Base-by-base conservation (phyloP, 2,329 filamentous ascomycete species). In the Penicillium sp. region DNA sequence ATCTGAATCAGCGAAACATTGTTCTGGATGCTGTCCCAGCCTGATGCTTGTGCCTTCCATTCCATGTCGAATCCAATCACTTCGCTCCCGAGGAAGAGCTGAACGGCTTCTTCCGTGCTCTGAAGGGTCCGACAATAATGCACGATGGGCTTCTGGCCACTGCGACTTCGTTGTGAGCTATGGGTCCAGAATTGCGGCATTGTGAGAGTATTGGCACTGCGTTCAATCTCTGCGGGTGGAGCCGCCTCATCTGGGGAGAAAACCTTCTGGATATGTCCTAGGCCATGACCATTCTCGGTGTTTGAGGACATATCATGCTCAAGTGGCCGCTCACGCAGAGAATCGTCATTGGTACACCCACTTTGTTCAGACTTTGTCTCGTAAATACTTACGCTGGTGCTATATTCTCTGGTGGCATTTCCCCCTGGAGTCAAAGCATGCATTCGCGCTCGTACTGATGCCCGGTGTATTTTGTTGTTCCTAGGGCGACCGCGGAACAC, bases 31-130 rank as follows among this genome's bases (percentile, higher is more conserved):
- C 77, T 75, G 2, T 76, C 66, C 7, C 56, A 60, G 16, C 66
- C 75, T 5, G 64, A 72, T 0, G 81, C 76, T 5, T 78, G 73
- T 1, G 75, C 56, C 44, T 82, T 77, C 91, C 92, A 96, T 72
- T 96, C 92, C 54, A 96, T 78, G 62, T 96, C 91, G 53, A 96
- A 89, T 0, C 91, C 91, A n/a, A 96, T 66, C 2, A 95, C 70
- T 33, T 81, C 75, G 61, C 93, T 82, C 22, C 78, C 58, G 33
- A 83, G 64, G 58, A 96, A 95, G 49, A 86, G 77, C 49, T 80
- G 68, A 14, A 80, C 74, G 7, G 87, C 78, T 5, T 74, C 70
- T 65, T 96, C 89, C 14, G 87, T 86, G 2, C 80, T 81, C 30
- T 81, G 74, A 37, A 78, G 79, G 49, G 76, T 86, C 41, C 74